phyloP scores from a whole-genome alignment of 768 basidiomycete genomes.

The Tricholomella constricta region DNA sequence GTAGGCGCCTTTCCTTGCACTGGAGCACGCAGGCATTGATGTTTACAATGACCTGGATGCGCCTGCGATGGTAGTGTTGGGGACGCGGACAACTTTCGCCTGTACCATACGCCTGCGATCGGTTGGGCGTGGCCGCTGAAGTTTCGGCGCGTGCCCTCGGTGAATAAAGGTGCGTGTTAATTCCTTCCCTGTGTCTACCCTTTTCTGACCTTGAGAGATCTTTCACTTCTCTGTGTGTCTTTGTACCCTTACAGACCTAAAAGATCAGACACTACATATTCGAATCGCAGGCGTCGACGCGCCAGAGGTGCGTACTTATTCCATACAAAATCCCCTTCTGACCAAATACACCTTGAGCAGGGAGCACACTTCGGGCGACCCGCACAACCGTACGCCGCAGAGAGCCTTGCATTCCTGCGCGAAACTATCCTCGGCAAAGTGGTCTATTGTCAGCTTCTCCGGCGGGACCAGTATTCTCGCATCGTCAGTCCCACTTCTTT shows the following conservation, averaged over 20 bases:
- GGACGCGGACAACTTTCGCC: conserved; percentile 84
- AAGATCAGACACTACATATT: conserved; percentile 81
- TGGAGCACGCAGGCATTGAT: neutral
- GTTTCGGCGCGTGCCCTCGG: conserved; percentile 62
- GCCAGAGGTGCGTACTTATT: conserved; percentile 66
- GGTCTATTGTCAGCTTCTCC: conserved; percentile 71
- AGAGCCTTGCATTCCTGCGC: conserved; percentile 76
- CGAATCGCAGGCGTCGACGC: conserved; percentile 92
- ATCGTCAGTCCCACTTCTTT: conserved; percentile 51
- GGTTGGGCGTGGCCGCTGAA: conserved; percentile 78
- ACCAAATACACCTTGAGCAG: conserved; percentile 35
- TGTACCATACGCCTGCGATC: conserved; percentile 83
- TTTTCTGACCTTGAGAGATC: neutral
- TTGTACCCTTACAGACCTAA: conserved; percentile 54
- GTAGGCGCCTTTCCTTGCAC: conserved; percentile 37
- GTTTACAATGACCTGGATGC: conserved; percentile 1
- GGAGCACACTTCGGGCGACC: conserved; percentile 83
- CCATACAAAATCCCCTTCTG: neutral
- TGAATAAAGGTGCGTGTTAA: conserved; percentile 50
- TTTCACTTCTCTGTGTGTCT: neutral
- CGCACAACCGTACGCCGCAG: conserved; percentile 72
- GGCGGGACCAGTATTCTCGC: conserved; percentile 83
- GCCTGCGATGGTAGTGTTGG: conserved; percentile 56
- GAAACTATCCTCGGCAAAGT: conserved; percentile 53
- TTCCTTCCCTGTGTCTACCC: neutral